Base-by-base conservation (phyloP, 2,329 filamentous ascomycete species). In the Coleophoma cylindrospora region DNA sequence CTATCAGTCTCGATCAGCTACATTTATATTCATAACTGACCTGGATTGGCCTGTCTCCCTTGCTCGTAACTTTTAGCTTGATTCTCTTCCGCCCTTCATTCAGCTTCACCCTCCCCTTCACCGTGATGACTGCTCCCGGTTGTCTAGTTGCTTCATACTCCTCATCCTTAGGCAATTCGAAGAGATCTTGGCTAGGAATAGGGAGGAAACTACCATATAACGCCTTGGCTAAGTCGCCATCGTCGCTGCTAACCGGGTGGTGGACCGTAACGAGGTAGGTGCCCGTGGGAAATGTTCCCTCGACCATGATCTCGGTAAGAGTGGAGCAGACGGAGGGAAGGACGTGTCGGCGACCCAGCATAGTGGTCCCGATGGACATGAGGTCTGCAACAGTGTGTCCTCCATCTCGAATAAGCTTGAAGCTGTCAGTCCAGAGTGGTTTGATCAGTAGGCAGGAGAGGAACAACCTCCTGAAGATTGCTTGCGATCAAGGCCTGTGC, bases 201-300 rank as follows among this genome's bases (percentile, higher is more conserved):
- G 92, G 92, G 40, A 97, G 73, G 67, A 97, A 96, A 55, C 87
- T 92, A 22, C 91, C 91, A 67, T 96, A 97, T 3, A 97, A 74
- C 1, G 92, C 92, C 62, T 84, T 85, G n/a, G 81, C 83, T 34
- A 96, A 75, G 68, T 96, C 84, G 5, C 91, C 92, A 65, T 96
- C 87, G 57, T 96, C 86, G 53, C 83, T 85, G 57, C 84, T 83
- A 68, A 97, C 87, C 22, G 92, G 92, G 65, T 95, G 83, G 70
- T 96, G 90, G 15, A 97, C 89, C 0, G 92, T 97, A 34, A 97
- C 91, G 38, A 97, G 83, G 65, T 96, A 96, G 2, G 91, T 96
- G 49, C 92, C 92, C 7, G 81, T 86, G 27, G 83, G 86, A 65
- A 97, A 97, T 2, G 91, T 97, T 52, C 92, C 92, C 70, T 97